A percentile compares a stretch with the other conserved stretches of the same genome.
phyloP scores from a whole-genome alignment of 2,329 filamentous ascomycete species.

The Scedosporium boydii region DNA sequence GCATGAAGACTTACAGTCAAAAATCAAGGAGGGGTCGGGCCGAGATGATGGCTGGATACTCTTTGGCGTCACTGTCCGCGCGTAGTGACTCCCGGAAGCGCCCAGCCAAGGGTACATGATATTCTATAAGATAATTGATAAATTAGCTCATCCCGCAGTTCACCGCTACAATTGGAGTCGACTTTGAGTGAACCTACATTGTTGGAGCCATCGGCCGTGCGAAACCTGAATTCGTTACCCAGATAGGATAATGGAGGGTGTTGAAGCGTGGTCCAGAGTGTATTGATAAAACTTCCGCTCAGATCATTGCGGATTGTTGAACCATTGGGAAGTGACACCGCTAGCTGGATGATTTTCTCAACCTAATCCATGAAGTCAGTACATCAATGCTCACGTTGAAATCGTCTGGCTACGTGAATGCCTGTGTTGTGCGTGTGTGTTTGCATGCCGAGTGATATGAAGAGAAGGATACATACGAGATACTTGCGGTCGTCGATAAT shows the following conservation, averaged over 20 bases:
- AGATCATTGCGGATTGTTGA: not conserved
- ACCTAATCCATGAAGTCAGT: not conserved
- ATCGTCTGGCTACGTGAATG: not conserved
- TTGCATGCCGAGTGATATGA: not conserved
- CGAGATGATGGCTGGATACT: conserved; percentile 15
- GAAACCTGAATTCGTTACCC: conserved; percentile 16
- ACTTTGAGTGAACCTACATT: not conserved
- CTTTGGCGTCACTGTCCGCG: conserved; percentile 18
- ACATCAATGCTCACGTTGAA: not conserved
- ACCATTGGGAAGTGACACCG: not conserved
- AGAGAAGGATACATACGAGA: not conserved
- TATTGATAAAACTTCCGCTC: not conserved
- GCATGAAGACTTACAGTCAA: conserved; percentile 13
- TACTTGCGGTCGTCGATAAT: not conserved
- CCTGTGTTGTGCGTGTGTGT: not conserved
- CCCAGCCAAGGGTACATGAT: conserved; percentile 18
- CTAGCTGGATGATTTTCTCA: not conserved
- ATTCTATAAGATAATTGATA: conserved; percentile 17
- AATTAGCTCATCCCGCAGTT: not conserved
- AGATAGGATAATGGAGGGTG: conserved; percentile 13
- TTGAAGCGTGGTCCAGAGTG: not conserved
- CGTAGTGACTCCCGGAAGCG: conserved; percentile 19
- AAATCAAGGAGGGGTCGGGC: conserved; percentile 20
- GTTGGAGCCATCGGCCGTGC: conserved; percentile 17
- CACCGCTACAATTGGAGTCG: not conserved